Base-by-base conservation (phyloP, 495 filamentous ascomycete species). In the Aspergillus ellipticus region DNA sequence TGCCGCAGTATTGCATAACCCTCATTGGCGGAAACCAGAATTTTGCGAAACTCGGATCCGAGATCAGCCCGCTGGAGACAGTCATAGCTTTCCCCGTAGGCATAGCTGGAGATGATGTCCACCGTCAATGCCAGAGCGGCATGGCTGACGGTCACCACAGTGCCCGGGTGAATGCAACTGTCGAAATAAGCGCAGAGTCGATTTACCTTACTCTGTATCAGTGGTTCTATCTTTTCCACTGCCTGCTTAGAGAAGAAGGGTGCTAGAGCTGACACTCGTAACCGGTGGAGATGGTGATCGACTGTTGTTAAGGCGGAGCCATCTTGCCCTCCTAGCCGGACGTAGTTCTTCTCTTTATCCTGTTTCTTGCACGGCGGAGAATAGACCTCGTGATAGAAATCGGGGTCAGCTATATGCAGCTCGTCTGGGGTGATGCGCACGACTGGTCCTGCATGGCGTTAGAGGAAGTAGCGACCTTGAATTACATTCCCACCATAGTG, bases 401-500 rank as follows among this genome's bases (percentile, higher is more conserved):
- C 68, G 0, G 77, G 73, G 58, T 84, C 79, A 19, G 72, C 59
- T 53, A 84, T 70, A 52, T 81, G 79, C 0, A 85, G 35, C 49
- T 85, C 82, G 47, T 74, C 57, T 0, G 84, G 82, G 37, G 65
- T 79, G 62, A 85, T 82, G 9, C 82, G 71, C 4, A 84, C 66
- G 46, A 85, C 82, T 13, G 82, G 81, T 1, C 82, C 81, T 39
- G 13, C 11, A 2, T 31, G 28, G 13, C 9, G 31, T 33, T 33
- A 33, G 31, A 9, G 13, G 31, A n/a, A n/a, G n/a, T n/a, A n/a
- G n/a, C n/a, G n/a, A n/a, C n/a, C n/a, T n/a, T n/a, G n/a, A n/a
- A n/a, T n/a, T n/a, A n/a, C n/a, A n/a, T n/a, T n/a, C n/a, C n/a
- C 24, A 28, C 24, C 24, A 7, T 28, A 28, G 3, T 28, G 3